Evolutionary conservation across 352 stramenopile species (phyloP).

Genomic region (Pythium dissotocum): DNA sequence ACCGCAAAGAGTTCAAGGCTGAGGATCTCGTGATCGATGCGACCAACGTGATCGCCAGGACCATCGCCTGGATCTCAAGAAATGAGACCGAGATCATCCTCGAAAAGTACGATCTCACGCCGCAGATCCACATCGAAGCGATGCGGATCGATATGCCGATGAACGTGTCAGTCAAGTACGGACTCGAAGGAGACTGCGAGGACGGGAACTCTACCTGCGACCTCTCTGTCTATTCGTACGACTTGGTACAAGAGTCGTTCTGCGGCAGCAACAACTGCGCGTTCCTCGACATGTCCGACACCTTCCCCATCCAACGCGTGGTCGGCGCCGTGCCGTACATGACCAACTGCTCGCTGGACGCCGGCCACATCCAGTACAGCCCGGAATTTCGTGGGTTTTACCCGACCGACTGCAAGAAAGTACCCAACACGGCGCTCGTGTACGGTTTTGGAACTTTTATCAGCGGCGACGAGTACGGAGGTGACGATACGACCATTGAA

Average conservation of each 20-base stretch:
- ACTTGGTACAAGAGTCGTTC: slow-evolving; percentile 31
- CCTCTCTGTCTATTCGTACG: slow-evolving; percentile 27
- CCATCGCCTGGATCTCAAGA: background rate
- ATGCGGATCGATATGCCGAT: slow-evolving; percentile 21
- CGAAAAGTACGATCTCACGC: slow-evolving; percentile 21
- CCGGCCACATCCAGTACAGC: slow-evolving; percentile 36
- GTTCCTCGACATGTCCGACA: slow-evolving; percentile 37
- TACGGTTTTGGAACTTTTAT: slow-evolving; percentile 55
- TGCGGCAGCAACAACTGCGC: slow-evolving; percentile 41
- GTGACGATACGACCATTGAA: slow-evolving; percentile 10
- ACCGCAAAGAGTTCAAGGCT: background rate
- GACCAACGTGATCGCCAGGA: slow-evolving; percentile 3
- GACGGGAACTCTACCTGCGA: background rate
- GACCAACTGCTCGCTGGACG: slow-evolving; percentile 37
- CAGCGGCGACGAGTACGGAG: slow-evolving; percentile 38
- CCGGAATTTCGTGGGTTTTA: slow-evolving; percentile 44
- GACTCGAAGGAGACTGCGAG: background rate
- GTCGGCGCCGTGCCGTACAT: slow-evolving; percentile 44
- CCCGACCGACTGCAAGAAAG: slow-evolving; percentile 30
- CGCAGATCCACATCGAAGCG: slow-evolving; percentile 18
- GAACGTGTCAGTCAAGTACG: slow-evolving; percentile 5
- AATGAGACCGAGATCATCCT: slow-evolving; percentile 11
- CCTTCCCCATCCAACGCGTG: slow-evolving; percentile 36
- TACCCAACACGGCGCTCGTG: slow-evolving; percentile 34
- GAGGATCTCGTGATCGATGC: slow-evolving; percentile 7